A percentile compares a stretch with the other conserved stretches of the same genome.
These are phyloP conservation scores for Hypoxylon rickii DNA, from an alignment of 495 filamentous ascomycete species.

Conservation along the genomic window DNA sequence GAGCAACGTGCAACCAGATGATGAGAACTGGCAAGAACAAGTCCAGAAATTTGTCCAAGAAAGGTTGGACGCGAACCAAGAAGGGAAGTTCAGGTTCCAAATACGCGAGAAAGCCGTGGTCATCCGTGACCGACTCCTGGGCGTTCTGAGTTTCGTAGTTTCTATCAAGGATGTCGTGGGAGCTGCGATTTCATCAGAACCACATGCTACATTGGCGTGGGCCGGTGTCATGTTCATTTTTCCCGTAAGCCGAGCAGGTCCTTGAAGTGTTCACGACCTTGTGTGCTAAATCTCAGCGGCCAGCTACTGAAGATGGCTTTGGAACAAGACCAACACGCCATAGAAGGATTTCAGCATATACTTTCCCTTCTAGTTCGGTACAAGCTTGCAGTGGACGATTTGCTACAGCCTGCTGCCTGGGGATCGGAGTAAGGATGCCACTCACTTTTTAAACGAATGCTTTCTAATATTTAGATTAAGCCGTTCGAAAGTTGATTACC, in stretches of 20 bases:
- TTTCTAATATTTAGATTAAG: conserved; percentile 4
- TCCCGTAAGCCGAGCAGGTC: conserved; percentile 2
- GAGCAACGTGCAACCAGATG: background rate
- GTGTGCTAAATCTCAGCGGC: background rate
- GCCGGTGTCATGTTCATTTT: conserved; percentile 16
- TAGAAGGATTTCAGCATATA: conserved; percentile 13
- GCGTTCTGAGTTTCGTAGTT: background rate
- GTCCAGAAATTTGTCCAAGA: conserved; percentile 1
- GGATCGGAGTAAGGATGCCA: background rate
- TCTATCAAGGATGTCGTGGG: conserved; percentile 6
- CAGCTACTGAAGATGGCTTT: conserved; percentile 3
- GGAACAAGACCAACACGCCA: conserved; percentile 9
- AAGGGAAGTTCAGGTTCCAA: background rate
- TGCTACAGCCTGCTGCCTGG: background rate
- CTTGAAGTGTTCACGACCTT: background rate
- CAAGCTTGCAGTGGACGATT: conserved; percentile 1
- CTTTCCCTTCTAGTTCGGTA: conserved; percentile 7
- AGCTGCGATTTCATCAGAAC: conserved; percentile 16
- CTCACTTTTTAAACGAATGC: background rate
- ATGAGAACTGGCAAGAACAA: background rate
- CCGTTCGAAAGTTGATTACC: background rate
- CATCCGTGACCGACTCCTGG: conserved; percentile 5
- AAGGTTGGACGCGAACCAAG: background rate
- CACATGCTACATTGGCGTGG: conserved; percentile 12
- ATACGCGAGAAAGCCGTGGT: background rate